Conservation (phyloP, 108 stramenopile genomes). For the Cyclostephanos invisitatus region DNA sequence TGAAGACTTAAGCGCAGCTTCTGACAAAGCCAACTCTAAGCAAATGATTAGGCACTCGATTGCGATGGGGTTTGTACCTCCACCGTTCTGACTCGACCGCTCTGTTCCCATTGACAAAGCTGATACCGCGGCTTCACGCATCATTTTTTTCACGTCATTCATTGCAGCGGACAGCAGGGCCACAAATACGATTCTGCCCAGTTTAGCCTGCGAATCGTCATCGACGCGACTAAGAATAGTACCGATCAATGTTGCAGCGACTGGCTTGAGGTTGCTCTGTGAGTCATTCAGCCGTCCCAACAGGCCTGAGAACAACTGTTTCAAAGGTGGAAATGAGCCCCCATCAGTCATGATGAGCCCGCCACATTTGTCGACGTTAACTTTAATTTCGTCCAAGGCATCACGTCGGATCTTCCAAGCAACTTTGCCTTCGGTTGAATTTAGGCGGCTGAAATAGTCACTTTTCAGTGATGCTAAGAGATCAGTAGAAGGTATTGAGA, state of each 20-base stretch:
- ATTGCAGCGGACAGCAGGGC: slow-evolving; percentile 72
- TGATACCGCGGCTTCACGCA: slow-evolving; percentile 80
- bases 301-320: slow-evolving; percentile 59
- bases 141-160: slow-evolving; percentile 85
- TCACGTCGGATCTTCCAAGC: slow-evolving; percentile 85
- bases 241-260: slow-evolving; percentile 74
- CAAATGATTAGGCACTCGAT: slow-evolving; percentile 61
- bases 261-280: slow-evolving; percentile 88
- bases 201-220: slow-evolving; percentile 61
- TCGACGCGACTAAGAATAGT: slow-evolving; percentile 63
- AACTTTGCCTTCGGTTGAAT: slow-evolving; percentile 73
- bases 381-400: slow-evolving; percentile 78
- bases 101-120: slow-evolving; percentile 57
- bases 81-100: slow-evolving; percentile 49
- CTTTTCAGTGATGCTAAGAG: slow-evolving; percentile 51
- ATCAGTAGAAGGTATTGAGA: slow-evolving; percentile 57
- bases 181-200: slow-evolving; percentile 68
- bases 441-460: slow-evolving; percentile 62
- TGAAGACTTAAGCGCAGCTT: slow-evolving; percentile 67
- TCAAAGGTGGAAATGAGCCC: slow-evolving; percentile 49
- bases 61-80: slow-evolving; percentile 56
- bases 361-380: slow-evolving; percentile 52
- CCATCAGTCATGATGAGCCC: slow-evolving; percentile 51
- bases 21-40: slow-evolving; percentile 66
- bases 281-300: slow-evolving; percentile 77